Base-by-base conservation (phyloP, 768 basidiomycete species). In the Calvatia gigantea region DNA sequence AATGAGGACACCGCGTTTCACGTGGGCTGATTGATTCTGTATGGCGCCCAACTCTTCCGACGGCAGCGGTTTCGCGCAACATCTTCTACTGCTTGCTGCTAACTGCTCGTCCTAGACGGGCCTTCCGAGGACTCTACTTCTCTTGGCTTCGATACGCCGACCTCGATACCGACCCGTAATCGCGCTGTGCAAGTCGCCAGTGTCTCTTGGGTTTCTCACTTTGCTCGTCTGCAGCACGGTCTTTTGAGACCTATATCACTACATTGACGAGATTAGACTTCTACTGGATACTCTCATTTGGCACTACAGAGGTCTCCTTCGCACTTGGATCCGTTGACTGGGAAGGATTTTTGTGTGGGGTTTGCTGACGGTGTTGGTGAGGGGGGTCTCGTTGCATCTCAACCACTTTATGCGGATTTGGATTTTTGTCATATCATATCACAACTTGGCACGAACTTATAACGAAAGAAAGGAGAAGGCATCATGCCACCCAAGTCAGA, bases 401-500 rank as follows among this genome's bases (percentile, higher is more conserved):
- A n/a, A n/a, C n/a, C 19, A 21, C 9, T 21, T 9, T 42, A 11
- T 19, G 41, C 17, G 35, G 35, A 9, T 8, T 11, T 3, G 39
- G 41, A 21, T 42, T 21, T 19, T 42, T 23, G 41, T 11, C n/a
- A n/a, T 11, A 11, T 42, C 8, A 17, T 39, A n/a, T 42, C 11
- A 21, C 19, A 23, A 42, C 25, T 42, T 37, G 35, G 35, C 8
- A 37, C n/a, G n/a, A n/a, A n/a, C n/a, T 11, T 37, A 37, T 11
- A 37, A 12, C 12, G n/a, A n/a, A n/a, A n/a, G 12, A 11, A 2
- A 37, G 4, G 35, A 14, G 35, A 37, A 37, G 35, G 17, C 35
- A 28, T 25, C 12, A 56, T 56, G 45, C 81, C 82, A 75, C 76
- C 80, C 59, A 85, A 75, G 69, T 80, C 82, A 54, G 84, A 85